A percentile compares a stretch with the other conserved stretches of the same genome.
phyloP scores from a whole-genome alignment of 306 rosid genomes.

The Vigna trinervia region DNA sequence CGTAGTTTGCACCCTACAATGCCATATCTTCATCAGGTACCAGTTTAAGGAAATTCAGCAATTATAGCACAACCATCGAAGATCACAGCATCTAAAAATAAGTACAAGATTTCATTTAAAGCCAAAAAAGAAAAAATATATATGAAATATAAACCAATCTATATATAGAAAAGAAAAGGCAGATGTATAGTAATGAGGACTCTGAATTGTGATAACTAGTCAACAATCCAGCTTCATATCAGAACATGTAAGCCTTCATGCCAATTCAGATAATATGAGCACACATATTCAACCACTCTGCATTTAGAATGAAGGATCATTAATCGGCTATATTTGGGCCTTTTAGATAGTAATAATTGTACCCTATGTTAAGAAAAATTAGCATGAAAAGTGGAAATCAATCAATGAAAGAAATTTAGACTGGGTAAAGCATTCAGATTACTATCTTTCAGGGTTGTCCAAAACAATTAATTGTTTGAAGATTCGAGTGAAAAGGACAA shows the following conservation, averaged over 20 bases:
- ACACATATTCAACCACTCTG: slow-evolving; percentile 30
- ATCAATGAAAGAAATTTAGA: slow-evolving; percentile 18
- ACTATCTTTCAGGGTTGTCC: not conserved
- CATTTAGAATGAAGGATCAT: slow-evolving; percentile 31
- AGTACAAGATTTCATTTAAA: not conserved
- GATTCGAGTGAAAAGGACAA: slow-evolving; percentile 39
- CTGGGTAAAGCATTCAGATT: slow-evolving; percentile 37
- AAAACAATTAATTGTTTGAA: slow-evolving; percentile 29
- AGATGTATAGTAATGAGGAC: not conserved
- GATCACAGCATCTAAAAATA: slow-evolving; percentile 12
- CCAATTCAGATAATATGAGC: slow-evolving; percentile 33
- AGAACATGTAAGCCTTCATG: not conserved
- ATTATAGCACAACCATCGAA: not conserved
- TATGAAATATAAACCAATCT: not conserved
- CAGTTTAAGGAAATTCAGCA: slow-evolving; percentile 19
- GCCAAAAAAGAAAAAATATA: not conserved
- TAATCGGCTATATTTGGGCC: not conserved
- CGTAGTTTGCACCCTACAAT: slow-evolving; percentile 43
- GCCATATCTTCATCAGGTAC: slow-evolving; percentile 28
- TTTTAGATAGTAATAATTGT: not conserved
- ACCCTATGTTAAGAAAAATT: slow-evolving; percentile 18
- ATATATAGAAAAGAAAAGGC: slow-evolving; percentile 19
- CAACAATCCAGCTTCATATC: slow-evolving; percentile 17
- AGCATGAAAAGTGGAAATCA: slow-evolving; percentile 38
- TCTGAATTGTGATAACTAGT: not conserved